Base-by-base conservation (phyloP, 2,329 filamentous ascomycete species). In the Hysterium pulicare region DNA sequence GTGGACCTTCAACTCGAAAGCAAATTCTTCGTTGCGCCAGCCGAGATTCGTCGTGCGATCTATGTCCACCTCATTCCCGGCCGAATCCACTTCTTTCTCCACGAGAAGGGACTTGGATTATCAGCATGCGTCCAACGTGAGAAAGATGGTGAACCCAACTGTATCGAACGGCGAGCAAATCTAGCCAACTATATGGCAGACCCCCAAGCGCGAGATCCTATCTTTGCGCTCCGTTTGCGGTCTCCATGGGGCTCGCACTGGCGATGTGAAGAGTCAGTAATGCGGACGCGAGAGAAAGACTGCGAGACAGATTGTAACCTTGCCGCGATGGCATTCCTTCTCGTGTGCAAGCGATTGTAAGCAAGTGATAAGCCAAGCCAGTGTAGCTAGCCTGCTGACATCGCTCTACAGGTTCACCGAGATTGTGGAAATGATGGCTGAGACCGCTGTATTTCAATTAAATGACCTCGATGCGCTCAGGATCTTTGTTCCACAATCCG, bases 181-280 rank as follows among this genome's bases (percentile, higher is more conserved):
- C 15, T 31, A 15, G 16, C 13, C 17, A n/a, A 24, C 19, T 11
- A 28, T 39, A 16, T 21, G 5, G 17, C 5, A 26, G 32, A 38
- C 21, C 16, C 3, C 16, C 3, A 17, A 13, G 17, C 33, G 26
- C 22, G 31, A 42, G 47, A 49, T 40, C 22, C 44, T 10, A 33
- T 42, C n/a, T 45, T 38, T 16, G 26, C 23, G 23, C 49, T 7
- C 15, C 43, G 49, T 2, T 40, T 52, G 41, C 44, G 37, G 28
- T 52, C 49, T 21, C 41, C 44, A 15, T 50, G 47, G 47, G 49
- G 49, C 16, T 30, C 42, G 8, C 49, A 52, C 33, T 49, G 49
- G 49, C 26, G 23, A 39, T 52, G 49, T 20, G 49, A 49, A 40
- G 47, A 52, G 38, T 6, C 30, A n/a, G 44, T 36, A n/a, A 31